Conservation (phyloP, 108 stramenopile genomes). For the Craspedostauros australis region DNA sequence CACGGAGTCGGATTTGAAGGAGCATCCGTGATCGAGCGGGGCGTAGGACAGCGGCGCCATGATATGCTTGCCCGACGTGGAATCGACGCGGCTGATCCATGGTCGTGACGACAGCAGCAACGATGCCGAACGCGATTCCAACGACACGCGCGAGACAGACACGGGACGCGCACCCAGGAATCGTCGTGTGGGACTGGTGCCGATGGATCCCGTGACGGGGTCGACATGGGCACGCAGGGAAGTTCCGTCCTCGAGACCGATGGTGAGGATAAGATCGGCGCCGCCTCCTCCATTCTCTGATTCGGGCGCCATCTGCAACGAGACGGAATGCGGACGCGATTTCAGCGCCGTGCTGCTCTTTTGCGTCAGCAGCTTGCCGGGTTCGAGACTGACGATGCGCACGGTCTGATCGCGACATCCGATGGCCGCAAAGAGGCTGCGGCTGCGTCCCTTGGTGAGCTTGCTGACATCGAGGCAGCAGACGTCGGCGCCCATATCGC, state of each 20-base stretch:
- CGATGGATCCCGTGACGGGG: constrained; percentile 80
- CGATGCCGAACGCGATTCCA: constrained; percentile 63
- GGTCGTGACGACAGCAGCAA: constrained; percentile 90
- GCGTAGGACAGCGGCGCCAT: constrained; percentile 93
- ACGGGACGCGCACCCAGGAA: constrained; percentile 93
- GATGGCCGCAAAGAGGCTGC: constrained; percentile 83
- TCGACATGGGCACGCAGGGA: constrained; percentile 84
- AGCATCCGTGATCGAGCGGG: constrained; percentile 87
- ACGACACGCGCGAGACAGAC: constrained; percentile 71
- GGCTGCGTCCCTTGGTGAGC: constrained; percentile 69
- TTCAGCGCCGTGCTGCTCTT: constrained; percentile 55
- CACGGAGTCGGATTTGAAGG: constrained; percentile 84
- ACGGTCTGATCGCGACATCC: constrained; percentile 90
- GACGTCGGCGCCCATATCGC: constrained; percentile 87
- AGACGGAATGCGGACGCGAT: constrained; percentile 62
- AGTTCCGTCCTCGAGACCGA: constrained; percentile 90
- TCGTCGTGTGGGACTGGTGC: constrained; percentile 80
- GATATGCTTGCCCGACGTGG: constrained; percentile 52
- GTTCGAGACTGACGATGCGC: constrained; percentile 83
- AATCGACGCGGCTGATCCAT: constrained; percentile 80
- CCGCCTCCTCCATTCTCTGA: constrained; percentile 15
- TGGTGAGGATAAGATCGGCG: constrained; percentile 61
- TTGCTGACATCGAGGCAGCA: constrained; percentile 88
- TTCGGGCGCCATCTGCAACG: constrained; percentile 26
- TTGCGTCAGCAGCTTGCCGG: constrained; percentile 47